These are phyloP conservation scores for Chionographis japonica DNA, from an alignment of 106 monocot species.

Conservation along the genomic window DNA sequence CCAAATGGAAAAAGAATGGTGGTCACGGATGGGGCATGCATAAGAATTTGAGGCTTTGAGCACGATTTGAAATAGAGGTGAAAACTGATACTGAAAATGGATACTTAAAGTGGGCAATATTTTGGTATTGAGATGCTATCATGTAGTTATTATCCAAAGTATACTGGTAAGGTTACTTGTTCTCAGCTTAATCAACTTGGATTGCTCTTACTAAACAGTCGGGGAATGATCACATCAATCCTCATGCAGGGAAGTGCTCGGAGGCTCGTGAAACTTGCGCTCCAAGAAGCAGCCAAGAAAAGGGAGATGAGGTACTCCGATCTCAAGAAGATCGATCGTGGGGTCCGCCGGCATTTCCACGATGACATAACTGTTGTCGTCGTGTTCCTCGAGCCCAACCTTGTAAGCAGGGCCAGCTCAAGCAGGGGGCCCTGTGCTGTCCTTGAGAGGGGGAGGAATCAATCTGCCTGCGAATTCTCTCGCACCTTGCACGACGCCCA, in stretches of 20 bases:
- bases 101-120: too few species aligned
- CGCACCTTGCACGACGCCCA: not conserved
- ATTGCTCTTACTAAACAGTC: too few species aligned
- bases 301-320: slow-evolving; percentile 59
- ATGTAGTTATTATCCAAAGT: too few species aligned
- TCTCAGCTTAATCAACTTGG: too few species aligned
- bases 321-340: slow-evolving; percentile 43
- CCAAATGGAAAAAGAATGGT: too few species aligned
- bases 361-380: slow-evolving; percentile 63
- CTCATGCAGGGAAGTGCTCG: slow-evolving; percentile 45
- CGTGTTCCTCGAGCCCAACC: slow-evolving; percentile 34
- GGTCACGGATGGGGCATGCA: too few species aligned
- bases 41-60: too few species aligned
- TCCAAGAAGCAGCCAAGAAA: slow-evolving; percentile 45
- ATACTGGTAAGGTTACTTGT: too few species aligned
- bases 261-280: slow-evolving; percentile 37
- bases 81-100: too few species aligned
- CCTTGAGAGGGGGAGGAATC: slow-evolving; percentile 25
- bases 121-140: too few species aligned
- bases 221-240: too few species aligned
- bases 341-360: slow-evolving; percentile 43
- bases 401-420: slow-evolving; percentile 13
- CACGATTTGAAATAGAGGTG: too few species aligned
- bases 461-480: not conserved
- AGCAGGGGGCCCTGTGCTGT: slow-evolving; percentile 12